phyloP scores from a whole-genome alignment of 75 land plant genomes.

The Adiantum capillusveneris region DNA sequence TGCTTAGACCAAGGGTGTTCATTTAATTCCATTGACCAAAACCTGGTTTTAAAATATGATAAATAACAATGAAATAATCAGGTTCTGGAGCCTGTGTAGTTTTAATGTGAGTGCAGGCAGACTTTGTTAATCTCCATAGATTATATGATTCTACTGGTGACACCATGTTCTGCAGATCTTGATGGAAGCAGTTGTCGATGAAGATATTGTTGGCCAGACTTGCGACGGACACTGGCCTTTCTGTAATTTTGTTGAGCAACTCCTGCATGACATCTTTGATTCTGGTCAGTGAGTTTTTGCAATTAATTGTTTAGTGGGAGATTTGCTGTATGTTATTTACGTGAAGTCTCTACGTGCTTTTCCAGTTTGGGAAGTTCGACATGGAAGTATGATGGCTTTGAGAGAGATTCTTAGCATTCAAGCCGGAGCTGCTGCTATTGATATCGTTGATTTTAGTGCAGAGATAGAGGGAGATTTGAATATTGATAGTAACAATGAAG shows the following conservation, averaged over 20 bases:
- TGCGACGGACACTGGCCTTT: slow-evolving; percentile 89
- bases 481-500: not conserved
- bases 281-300: slow-evolving; percentile 39
- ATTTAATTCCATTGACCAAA: too few relatives aligned
- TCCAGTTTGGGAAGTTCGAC: slow-evolving; percentile 95
- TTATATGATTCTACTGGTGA: too few relatives aligned
- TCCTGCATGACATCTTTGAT: slow-evolving; percentile 93
- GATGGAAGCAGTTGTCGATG: slow-evolving; percentile 46
- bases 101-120: too few relatives aligned
- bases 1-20: too few relatives aligned
- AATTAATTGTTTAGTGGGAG: too few relatives aligned
- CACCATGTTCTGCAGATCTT: slow-evolving; percentile 42
- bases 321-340: too few relatives aligned
- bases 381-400: slow-evolving; percentile 96
- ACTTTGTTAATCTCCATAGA: too few relatives aligned
- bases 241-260: slow-evolving; percentile 71
- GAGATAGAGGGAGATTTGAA: slow-evolving; percentile 14
- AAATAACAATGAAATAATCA: too few relatives aligned
- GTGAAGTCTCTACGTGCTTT: slow-evolving; percentile 1
- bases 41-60: too few relatives aligned
- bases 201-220: slow-evolving; percentile 51
- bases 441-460: slow-evolving; percentile 35
- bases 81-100: too few relatives aligned
- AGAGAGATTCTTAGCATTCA: slow-evolving; percentile 88
- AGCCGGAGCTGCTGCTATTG: slow-evolving; percentile 78